A percentile compares a stretch with the other conserved stretches of the same genome.
Evolutionary conservation across 2,329 filamentous ascomycete genomes (phyloP).

Genomic region (Cladorrhinum sp.): DNA sequence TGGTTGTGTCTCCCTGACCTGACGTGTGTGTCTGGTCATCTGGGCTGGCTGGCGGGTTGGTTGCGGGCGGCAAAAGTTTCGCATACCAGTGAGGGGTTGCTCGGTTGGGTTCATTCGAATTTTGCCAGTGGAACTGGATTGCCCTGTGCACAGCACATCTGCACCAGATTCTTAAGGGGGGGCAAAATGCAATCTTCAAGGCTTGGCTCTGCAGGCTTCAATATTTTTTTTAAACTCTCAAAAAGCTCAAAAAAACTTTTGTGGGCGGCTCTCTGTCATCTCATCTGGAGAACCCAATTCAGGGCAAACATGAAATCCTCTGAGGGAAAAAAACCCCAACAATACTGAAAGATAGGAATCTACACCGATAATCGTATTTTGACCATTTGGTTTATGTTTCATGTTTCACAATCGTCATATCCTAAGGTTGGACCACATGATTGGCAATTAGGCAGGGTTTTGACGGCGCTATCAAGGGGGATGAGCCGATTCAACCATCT

Average conservation of each 20-base stretch:
- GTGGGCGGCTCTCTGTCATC: not conserved
- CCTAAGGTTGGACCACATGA: not conserved
- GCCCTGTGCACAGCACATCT: not conserved
- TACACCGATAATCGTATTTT: no score
- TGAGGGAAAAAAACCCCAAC: no score
- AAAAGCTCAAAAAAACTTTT: not conserved
- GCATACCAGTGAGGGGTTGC: not conserved
- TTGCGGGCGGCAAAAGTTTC: not conserved
- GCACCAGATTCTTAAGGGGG: not conserved
- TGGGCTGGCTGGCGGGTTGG: not conserved
- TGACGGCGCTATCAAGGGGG: not conserved
- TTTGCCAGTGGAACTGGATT: not conserved
- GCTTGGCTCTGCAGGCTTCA: not conserved
- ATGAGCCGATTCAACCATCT: not conserved
- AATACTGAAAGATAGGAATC: no score
- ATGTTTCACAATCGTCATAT: not conserved
- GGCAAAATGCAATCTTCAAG: not conserved
- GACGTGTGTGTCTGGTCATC: not conserved
- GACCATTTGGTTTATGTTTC: not conserved
- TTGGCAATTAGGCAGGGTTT: not conserved
- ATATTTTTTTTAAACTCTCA: not conserved
- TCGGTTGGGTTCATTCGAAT: not conserved
- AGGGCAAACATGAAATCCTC: not conserved
- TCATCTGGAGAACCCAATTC: not conserved
- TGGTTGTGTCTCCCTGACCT: not conserved